Evolutionary conservation across 177 flowering plant genomes (phyloP).

Genomic region (Vitis hybrid): DNA sequence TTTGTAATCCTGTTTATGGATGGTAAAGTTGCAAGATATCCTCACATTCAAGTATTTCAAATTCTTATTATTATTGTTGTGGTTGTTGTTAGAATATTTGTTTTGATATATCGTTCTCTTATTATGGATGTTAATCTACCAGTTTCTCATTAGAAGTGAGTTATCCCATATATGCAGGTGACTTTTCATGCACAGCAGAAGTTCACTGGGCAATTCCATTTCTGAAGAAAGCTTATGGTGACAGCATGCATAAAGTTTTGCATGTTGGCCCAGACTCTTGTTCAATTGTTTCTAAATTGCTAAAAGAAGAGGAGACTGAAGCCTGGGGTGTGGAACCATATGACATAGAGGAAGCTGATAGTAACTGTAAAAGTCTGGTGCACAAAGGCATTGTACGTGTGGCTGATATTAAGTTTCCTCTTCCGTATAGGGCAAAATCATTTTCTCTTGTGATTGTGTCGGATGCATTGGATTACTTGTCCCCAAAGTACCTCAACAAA

Average conservation of each 20-base stretch:
- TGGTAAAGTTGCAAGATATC: background rate
- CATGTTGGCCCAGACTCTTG: conserved; percentile 48
- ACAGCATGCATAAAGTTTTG: conserved; percentile 43
- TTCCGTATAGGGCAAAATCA: conserved; percentile 68
- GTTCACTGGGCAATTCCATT: conserved; percentile 61
- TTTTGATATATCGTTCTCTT: background rate
- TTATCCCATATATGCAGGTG: conserved; percentile 45
- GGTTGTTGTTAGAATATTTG: background rate
- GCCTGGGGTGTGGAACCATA: conserved; percentile 51
- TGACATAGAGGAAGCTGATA: conserved; percentile 32
- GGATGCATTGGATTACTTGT: conserved; percentile 80
- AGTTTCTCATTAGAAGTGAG: background rate
- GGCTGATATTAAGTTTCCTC: conserved; percentile 38
- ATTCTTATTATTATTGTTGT: too few relatives aligned
- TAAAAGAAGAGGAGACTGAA: conserved; percentile 36
- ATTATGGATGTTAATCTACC: background rate
- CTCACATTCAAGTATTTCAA: too few relatives aligned
- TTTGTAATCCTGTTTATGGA: background rate
- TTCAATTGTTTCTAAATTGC: conserved; percentile 28
- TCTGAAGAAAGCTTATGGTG: conserved; percentile 70
- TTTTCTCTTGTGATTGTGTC: conserved; percentile 74
- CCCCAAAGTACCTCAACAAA: conserved; percentile 76
- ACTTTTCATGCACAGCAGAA: conserved; percentile 58
- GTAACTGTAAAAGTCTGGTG: conserved; percentile 27
- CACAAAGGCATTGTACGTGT: conserved; percentile 37